These are phyloP conservation scores for Pueraria montana DNA, from an alignment of 306 rosid species.

Conservation along the genomic window DNA sequence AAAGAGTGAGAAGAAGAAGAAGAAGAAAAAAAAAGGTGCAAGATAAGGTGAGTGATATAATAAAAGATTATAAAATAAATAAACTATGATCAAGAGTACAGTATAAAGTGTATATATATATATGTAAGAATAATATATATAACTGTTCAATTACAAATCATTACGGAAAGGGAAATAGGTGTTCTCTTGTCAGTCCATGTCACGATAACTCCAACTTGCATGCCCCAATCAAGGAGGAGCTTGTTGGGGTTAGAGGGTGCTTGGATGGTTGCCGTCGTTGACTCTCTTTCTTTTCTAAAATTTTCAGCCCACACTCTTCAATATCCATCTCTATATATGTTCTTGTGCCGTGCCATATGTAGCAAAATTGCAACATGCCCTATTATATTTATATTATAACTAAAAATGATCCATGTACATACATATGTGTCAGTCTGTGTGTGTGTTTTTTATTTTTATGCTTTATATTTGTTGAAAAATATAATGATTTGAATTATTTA, in stretches of 20 bases:
- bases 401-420: no score
- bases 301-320: background rate
- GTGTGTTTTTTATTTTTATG: no score
- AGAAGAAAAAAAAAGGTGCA: no score
- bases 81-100: no score
- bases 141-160: background rate
- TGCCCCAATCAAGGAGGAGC: conserved; percentile 13
- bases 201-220: conserved; percentile 9
- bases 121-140: background rate
- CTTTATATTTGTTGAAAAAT: no score
- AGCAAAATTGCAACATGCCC: background rate
- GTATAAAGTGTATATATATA: background rate
- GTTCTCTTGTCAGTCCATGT: background rate
- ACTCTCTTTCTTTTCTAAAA: background rate
- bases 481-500: no score
- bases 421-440: no score
- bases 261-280: background rate
- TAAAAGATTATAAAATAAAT: no score
- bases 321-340: background rate
- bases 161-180: conserved; percentile 17
- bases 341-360: background rate
- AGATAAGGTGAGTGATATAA: no score
- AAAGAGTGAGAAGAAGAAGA: no score
- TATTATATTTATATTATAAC: no score
- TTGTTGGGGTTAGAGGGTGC: conserved; percentile 15